Evolutionary conservation across 2,329 filamentous ascomycete species (phyloP).

Genomic region (Aspergillus texensis): DNA sequence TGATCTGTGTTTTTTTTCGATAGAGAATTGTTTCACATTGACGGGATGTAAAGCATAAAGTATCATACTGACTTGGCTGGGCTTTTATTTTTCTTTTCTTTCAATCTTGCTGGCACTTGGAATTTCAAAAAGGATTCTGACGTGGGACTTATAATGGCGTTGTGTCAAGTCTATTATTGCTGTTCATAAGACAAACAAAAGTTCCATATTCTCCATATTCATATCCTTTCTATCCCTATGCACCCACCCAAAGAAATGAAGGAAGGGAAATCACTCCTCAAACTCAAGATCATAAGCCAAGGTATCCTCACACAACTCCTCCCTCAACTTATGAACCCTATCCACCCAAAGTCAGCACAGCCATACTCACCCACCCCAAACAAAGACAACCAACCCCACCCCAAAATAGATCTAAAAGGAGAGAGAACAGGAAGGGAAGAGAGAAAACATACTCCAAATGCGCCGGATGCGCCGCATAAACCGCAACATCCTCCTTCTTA

Average conservation of each 20-base stretch:
- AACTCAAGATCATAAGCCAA: slow-evolving; percentile 48
- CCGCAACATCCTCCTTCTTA: slow-evolving; percentile 43
- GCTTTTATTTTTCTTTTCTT: slow-evolving; percentile 17
- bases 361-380: too few relatives aligned
- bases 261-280: slow-evolving; percentile 5
- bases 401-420: too few relatives aligned
- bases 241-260: neutral
- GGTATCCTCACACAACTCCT: slow-evolving; percentile 46
- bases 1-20: slow-evolving; percentile 21
- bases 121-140: slow-evolving; percentile 7
- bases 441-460: slow-evolving; percentile 45
- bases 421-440: neutral
- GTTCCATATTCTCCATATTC: slow-evolving; percentile 7
- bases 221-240: neutral
- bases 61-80: neutral
- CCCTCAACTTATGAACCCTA: slow-evolving; percentile 44
- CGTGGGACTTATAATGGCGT: neutral
- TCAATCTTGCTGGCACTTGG: slow-evolving; percentile 3
- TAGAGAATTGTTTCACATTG: slow-evolving; percentile 4
- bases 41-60: slow-evolving; percentile 5
- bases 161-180: neutral
- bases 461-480: slow-evolving; percentile 50
- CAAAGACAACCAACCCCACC: too few relatives aligned
- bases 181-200: slow-evolving; percentile 3
- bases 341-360: too few relatives aligned